phyloP scores from a whole-genome alignment of 1,284 basidiomycete genomes.

The Puccinia horiana region DNA sequence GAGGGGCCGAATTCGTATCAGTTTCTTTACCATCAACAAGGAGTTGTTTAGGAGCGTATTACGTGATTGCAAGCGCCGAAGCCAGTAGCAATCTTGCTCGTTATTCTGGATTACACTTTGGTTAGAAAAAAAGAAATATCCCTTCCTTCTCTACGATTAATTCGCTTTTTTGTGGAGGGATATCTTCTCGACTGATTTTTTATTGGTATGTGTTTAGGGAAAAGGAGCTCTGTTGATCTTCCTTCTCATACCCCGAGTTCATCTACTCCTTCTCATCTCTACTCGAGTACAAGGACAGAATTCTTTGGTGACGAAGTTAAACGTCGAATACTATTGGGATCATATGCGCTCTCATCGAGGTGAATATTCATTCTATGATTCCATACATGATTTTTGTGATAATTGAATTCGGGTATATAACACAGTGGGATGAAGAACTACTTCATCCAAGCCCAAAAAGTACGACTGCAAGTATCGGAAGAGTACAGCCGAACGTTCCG shows the following conservation, averaged over 20 bases:
- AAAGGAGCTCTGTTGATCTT: conserved; percentile 29
- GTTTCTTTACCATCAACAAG: conserved; percentile 76
- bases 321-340: conserved; percentile 85
- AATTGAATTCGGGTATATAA: background rate
- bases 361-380: conserved; percentile 60
- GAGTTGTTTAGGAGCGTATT: conserved; percentile 87
- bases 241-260: conserved; percentile 16
- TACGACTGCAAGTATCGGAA: conserved; percentile 70
- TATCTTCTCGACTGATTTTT: no score
- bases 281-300: conserved; percentile 61
- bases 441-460: conserved; percentile 83
- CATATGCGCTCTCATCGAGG: conserved; percentile 88
- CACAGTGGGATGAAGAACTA: conserved; percentile 90
- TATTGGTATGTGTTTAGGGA: conserved; percentile 9
- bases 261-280: conserved; percentile 50
- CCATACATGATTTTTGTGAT: background rate
- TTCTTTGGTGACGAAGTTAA: conserved; percentile 82
- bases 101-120: conserved; percentile 77
- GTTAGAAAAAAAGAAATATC: no score
- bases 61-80: conserved; percentile 89
- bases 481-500: conserved; percentile 77
- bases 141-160: no score
- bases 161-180: conserved; percentile 59
- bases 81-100: conserved; percentile 89
- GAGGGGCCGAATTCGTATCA: conserved; percentile 72